phyloP scores from a whole-genome alignment of 2,329 filamentous ascomycete genomes.

The Phaeoacremonium minimum region DNA sequence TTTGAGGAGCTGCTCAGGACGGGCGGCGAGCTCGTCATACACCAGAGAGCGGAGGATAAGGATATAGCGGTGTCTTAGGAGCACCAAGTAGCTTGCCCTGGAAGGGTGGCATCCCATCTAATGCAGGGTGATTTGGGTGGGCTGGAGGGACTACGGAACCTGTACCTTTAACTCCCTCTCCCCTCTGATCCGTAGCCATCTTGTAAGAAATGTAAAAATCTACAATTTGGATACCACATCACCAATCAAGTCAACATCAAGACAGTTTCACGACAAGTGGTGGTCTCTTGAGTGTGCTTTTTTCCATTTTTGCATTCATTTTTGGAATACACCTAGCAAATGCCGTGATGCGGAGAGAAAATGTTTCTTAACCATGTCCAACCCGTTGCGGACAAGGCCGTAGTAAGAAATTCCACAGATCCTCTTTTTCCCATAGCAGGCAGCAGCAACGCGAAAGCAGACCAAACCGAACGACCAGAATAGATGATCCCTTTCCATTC shows the following conservation, averaged over 20 bases:
- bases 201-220: too few species aligned
- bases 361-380: constrained; percentile 16
- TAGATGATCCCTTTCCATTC: too few species aligned
- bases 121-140: too few species aligned
- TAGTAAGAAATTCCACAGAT: constrained; percentile 6
- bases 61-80: too few species aligned
- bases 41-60: constrained; percentile 13
- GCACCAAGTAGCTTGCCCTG: too few species aligned
- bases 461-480: not conserved
- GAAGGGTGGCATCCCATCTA: too few species aligned
- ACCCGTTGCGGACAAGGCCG: constrained; percentile 7
- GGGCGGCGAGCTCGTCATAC: constrained; percentile 39
- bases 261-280: too few species aligned
- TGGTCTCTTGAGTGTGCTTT: constrained; percentile 1
- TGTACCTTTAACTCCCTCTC: too few species aligned
- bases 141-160: too few species aligned
- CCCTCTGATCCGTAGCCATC: too few species aligned
- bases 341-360: constrained; percentile 11
- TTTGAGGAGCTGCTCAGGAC: constrained; percentile 45
- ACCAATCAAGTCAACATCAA: too few species aligned
- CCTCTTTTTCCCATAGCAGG: constrained; percentile 1
- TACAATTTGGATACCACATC: too few species aligned
- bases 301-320: constrained; percentile 23
- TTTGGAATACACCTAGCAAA: constrained; percentile 28
- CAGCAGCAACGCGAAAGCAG: constrained; percentile 3